A percentile compares a stretch with the other conserved stretches of the same genome.
phyloP scores from a whole-genome alignment of 805 yeast genomes.

The Candida qinlingensis region DNA sequence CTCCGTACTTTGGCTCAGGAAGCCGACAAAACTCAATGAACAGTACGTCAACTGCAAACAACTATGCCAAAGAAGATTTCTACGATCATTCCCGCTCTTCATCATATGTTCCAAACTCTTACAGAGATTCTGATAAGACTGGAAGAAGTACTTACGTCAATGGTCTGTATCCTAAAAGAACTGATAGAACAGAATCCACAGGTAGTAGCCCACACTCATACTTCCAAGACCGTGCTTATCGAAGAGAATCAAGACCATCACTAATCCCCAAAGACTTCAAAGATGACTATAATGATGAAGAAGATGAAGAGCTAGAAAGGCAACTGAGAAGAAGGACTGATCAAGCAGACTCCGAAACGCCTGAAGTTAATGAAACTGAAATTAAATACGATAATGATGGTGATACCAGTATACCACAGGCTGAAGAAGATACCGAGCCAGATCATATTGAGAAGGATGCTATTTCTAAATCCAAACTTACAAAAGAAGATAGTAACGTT shows the following conservation, averaged over 20 bases:
- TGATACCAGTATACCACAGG: neutral
- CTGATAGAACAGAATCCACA: slow-evolving; percentile 3
- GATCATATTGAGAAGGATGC: neutral
- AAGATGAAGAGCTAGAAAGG: slow-evolving; percentile 16
- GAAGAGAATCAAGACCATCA: slow-evolving; percentile 15
- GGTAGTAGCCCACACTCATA: no score
- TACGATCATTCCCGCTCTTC: slow-evolving; percentile 2
- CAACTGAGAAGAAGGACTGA: slow-evolving; percentile 1
- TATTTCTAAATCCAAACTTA: neutral
- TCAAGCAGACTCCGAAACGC: neutral
- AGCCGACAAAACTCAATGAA: slow-evolving; percentile 8
- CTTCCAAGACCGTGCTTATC: neutral
- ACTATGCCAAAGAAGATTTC: slow-evolving; percentile 4
- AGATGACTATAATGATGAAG: slow-evolving; percentile 20
- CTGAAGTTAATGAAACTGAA: neutral
- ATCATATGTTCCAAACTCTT: neutral
- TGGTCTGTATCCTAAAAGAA: slow-evolving; percentile 2
- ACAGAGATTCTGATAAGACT: neutral
- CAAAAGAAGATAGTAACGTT: neutral
- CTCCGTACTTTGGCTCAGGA: slow-evolving; percentile 5
- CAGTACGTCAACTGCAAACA: neutral
- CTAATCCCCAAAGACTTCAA: slow-evolving; percentile 24
- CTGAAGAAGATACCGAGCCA: no score
- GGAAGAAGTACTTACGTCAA: neutral
- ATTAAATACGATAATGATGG: slow-evolving; percentile 2